A percentile compares a stretch with the other conserved stretches of the same genome.
These are phyloP conservation scores for Obba rivulosa DNA, from an alignment of 768 basidiomycete species.

Conservation along the genomic window DNA sequence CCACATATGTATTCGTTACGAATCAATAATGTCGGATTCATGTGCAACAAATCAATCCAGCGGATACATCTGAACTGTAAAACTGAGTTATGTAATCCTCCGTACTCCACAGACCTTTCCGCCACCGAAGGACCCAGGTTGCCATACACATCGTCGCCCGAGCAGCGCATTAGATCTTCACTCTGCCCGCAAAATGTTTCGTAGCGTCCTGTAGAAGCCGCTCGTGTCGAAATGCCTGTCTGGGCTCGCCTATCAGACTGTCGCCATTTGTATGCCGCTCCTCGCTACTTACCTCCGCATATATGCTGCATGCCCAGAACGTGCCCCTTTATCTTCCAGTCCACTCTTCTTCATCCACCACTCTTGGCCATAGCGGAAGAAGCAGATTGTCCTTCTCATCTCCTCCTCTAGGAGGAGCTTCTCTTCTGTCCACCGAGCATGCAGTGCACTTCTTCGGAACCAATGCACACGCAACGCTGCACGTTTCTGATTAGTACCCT, in stretches of 20 bases:
- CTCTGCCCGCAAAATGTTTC: too few relatives aligned
- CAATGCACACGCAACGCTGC: constrained; percentile 3
- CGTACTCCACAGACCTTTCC: too few relatives aligned
- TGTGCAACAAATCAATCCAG: too few relatives aligned
- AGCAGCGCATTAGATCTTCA: too few relatives aligned
- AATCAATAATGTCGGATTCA: too few relatives aligned
- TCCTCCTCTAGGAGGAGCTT: constrained; percentile 1
- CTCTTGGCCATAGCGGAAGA: background rate
- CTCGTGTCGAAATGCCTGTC: background rate
- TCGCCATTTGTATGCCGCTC: too few relatives aligned
- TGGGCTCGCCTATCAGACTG: background rate
- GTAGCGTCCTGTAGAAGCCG: background rate
- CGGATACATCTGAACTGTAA: too few relatives aligned
- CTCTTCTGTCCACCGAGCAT: constrained; percentile 4
- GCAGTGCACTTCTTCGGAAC: background rate
- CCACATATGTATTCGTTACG: too few relatives aligned
- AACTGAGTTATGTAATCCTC: too few relatives aligned
- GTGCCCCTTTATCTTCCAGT: background rate
- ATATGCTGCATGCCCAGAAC: background rate
- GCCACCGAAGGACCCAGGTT: too few relatives aligned
- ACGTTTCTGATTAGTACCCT: too few relatives aligned
- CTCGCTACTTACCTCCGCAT: background rate
- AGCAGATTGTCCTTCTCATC: constrained; percentile 1
- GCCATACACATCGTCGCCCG: too few relatives aligned
- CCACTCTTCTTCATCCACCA: background rate